Base-by-base conservation (phyloP, 805 yeast species). In the Metschnikowia kofuensis region DNA sequence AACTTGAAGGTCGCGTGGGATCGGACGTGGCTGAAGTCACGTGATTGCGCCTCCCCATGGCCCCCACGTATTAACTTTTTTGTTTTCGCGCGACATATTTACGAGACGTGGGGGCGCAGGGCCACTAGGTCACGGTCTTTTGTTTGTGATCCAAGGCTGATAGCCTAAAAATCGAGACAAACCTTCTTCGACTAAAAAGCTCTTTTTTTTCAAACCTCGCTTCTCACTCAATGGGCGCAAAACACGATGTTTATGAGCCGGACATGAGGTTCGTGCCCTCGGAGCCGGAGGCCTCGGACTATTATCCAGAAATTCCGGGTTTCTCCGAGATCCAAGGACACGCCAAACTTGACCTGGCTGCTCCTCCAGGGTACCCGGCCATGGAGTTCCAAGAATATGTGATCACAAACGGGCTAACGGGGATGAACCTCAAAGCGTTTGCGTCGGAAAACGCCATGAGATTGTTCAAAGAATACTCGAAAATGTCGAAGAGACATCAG, bases 401-500 rank as follows among this genome's bases (percentile, higher is more conserved):
- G 16, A 32, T 51, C 27, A 37, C 49, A 13, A 39, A 41, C 30
- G 47, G 53, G 12, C 21, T 50, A 4, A 39, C 48, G 14, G 47
- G 47, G 21, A n/a, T 34, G 8, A 35, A 28, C 31, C 42, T 41
- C 35, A 49, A 45, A 40, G 51, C 45, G 4, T 52, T 52, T 31
- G 36, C 48, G 2, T 50, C 53, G 26, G 52, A 52, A 28, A 44
- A 42, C 4, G 44, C 49, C 38, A 27, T 44, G 40, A 37, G 43
- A 27, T 12, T 50, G 30, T 52, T 34, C 37, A 50, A 52, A 30
- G 49, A 44, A n/a, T 47, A 41, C 42, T 36, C 29, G 12, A 44
- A 42, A 31, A 36, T 29, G n/a, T 45, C 45, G 35, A 16, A 21
- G 11, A 34, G 38, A 21, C 26, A 47, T 27, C 46, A 28, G 13